Conservation (phyloP, 306 rosid genomes). For the Trifolium repens region DNA sequence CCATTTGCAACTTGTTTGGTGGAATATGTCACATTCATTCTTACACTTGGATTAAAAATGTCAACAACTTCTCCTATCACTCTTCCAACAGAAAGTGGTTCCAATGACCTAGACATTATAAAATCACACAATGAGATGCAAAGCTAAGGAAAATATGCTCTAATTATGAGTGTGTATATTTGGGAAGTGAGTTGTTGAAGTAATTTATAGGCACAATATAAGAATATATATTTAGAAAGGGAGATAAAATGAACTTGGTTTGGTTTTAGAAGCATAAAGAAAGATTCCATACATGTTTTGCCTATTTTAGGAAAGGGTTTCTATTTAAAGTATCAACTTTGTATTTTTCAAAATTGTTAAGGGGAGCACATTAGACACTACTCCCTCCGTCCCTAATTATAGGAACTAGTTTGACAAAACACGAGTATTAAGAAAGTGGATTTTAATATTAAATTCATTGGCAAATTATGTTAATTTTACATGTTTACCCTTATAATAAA, state of each 20-base stretch:
- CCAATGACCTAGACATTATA: constrained; percentile 60
- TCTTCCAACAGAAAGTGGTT: constrained; percentile 68
- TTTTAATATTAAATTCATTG: too few relatives aligned
- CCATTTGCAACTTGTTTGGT: constrained; percentile 74
- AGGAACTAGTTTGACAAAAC: too few relatives aligned
- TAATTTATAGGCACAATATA: constrained; percentile 56
- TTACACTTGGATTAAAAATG: constrained; percentile 72
- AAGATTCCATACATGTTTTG: constrained; percentile 41
- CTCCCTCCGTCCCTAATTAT: too few relatives aligned
- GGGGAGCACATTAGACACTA: constrained; percentile 37
- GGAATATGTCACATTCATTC: constrained; percentile 69
- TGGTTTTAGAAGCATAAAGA: constrained; percentile 46
- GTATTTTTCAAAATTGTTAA: constrained; percentile 38
- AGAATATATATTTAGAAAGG: constrained; percentile 4
- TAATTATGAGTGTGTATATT: constrained; percentile 22
- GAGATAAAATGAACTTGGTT: constrained; percentile 23
- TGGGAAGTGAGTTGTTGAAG: constrained; percentile 35
- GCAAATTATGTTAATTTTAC: too few relatives aligned
- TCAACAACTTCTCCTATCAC: constrained; percentile 95
- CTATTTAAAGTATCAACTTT: constrained; percentile 31
- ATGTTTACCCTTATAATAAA: too few relatives aligned
- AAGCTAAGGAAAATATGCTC: constrained; percentile 9
- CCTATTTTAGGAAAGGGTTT: constrained; percentile 49
- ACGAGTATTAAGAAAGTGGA: too few relatives aligned
- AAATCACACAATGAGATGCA: not conserved